Base-by-base conservation (phyloP, 2,329 filamentous ascomycete genomes). In the Fusarium succisae region DNA sequence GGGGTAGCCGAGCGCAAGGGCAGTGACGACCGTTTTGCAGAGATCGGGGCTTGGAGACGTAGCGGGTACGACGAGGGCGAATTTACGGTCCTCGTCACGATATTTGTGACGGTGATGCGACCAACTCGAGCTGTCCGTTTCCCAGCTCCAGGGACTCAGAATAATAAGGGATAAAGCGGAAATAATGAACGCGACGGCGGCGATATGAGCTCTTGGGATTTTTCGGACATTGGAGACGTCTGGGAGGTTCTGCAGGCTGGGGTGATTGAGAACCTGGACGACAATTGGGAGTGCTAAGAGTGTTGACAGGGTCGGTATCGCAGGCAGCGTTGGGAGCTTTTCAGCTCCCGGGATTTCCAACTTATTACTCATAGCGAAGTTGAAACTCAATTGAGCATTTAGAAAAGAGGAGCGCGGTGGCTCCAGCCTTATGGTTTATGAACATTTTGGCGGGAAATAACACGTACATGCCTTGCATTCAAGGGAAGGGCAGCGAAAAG, bases 61-160 rank as follows among this genome's bases (percentile, higher is more conserved):
- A 5, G 55, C 63, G n/a, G 66, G 66, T 11, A 68, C 26, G 22
- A 68, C 47, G 10, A 68, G 32, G 20, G 63, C 66, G 18, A 68
- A 68, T 28, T 48, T 56, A 7, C 47, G 66, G 47, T 68, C 63
- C 12, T 26, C 43, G 3, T 66, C 63, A 8, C 17, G 53, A n/a
- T 28, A 39, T n/a, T 28, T 43, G 3, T 30, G 51, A 10, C 35
- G 51, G 32, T 38, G 48, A 37, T 24, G 48, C 17, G 48, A 35
- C 48, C 48, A 53, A 14, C 6, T 53, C n/a, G 20, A 30, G 26
- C 3, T 24, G 22, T 35, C 54, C 2, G 3, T 17, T 1, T 35
- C 41, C 39, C 39, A 47, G 4, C 41, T 44, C 30, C 39, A 47
- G 4, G 55, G 30, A 15, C 39, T 35, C 7, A 57, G 8, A 3